Conservation (phyloP, 2,329 filamentous ascomycete species). For the Cladosporium cucumerinum region DNA sequence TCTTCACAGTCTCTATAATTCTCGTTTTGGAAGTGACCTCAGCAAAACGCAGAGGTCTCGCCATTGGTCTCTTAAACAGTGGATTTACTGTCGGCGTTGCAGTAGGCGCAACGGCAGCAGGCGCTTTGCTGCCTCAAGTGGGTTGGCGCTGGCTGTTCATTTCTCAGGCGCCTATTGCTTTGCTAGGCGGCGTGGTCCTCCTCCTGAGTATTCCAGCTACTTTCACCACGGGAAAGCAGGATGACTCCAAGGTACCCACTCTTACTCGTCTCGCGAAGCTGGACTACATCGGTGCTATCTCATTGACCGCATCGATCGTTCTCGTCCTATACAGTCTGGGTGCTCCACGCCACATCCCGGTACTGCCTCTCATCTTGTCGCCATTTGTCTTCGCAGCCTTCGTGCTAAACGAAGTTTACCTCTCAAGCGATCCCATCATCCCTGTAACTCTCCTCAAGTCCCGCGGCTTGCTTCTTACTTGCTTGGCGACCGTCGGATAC, state of each 20-base stretch:
- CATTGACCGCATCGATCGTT: slow-evolving; percentile 63
- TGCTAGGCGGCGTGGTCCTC: slow-evolving; percentile 60
- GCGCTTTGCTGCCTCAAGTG: slow-evolving; percentile 58
- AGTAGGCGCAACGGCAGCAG: slow-evolving; percentile 67
- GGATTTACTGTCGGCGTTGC: slow-evolving; percentile 70
- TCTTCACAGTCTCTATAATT: slow-evolving; percentile 71
- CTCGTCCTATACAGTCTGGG: slow-evolving; percentile 70
- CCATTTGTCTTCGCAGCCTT: slow-evolving; percentile 56
- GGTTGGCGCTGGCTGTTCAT: slow-evolving; percentile 77
- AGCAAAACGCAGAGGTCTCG: slow-evolving; percentile 65
- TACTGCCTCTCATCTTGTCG: slow-evolving; percentile 60
- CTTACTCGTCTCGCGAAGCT: slow-evolving; percentile 59
- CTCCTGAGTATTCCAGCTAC: slow-evolving; percentile 61
- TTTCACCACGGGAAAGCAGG: slow-evolving; percentile 28
- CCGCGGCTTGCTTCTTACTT: slow-evolving; percentile 68
- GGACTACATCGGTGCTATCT: slow-evolving; percentile 69
- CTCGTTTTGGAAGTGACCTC: slow-evolving; percentile 71
- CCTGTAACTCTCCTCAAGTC: slow-evolving; percentile 68
- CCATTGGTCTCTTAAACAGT: slow-evolving; percentile 70
- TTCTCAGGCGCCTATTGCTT: slow-evolving; percentile 63
- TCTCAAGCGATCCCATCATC: slow-evolving; percentile 69
- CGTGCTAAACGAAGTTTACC: slow-evolving; percentile 59
- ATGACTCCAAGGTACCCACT: slow-evolving; percentile 40
- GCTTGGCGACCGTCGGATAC: slow-evolving; percentile 69
- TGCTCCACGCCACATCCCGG: slow-evolving; percentile 58